Evolutionary conservation across 805 yeast genomes (phyloP).

Genomic region (Blastobotrys peoriensis): DNA sequence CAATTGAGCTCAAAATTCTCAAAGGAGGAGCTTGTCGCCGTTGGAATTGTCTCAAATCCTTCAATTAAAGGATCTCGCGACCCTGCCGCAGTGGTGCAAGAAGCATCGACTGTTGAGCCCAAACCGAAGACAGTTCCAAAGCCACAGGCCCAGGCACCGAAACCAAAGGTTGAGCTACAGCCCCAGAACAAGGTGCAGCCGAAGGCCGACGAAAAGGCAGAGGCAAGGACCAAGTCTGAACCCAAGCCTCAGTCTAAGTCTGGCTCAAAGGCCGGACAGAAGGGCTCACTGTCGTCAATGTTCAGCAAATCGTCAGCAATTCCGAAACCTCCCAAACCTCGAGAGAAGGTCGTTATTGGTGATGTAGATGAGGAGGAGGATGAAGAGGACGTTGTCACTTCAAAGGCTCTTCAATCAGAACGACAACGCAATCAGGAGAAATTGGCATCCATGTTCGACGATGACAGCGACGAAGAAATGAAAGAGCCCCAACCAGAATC

Average conservation of each 20-base stretch:
- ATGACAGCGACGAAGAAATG: constrained; percentile 11
- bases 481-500: constrained; percentile 2
- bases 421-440: constrained; percentile 9
- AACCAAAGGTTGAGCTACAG: constrained; percentile 4
- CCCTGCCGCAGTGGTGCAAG: background rate
- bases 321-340: too few species aligned
- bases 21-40: too few species aligned
- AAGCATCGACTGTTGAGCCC: background rate
- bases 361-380: constrained; percentile 11
- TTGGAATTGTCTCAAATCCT: too few species aligned
- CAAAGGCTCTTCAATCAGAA: constrained; percentile 2
- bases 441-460: constrained; percentile 14
- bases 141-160: background rate
- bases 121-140: background rate
- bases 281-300: constrained; percentile 9
- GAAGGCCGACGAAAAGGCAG: background rate
- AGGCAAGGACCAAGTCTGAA: constrained; percentile 4
- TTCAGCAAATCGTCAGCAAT: constrained; percentile 16
- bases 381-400: constrained; percentile 11
- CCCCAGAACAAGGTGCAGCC: background rate
- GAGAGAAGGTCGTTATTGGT: constrained; percentile 14
- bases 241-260: constrained; percentile 1
- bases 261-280: background rate
- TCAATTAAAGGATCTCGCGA: too few species aligned
- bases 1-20: too few species aligned